Evolutionary conservation across 805 yeast genomes (phyloP), one percentile per base, ranked within the genome.

Genomic region (Starmerella powellii): DNA sequence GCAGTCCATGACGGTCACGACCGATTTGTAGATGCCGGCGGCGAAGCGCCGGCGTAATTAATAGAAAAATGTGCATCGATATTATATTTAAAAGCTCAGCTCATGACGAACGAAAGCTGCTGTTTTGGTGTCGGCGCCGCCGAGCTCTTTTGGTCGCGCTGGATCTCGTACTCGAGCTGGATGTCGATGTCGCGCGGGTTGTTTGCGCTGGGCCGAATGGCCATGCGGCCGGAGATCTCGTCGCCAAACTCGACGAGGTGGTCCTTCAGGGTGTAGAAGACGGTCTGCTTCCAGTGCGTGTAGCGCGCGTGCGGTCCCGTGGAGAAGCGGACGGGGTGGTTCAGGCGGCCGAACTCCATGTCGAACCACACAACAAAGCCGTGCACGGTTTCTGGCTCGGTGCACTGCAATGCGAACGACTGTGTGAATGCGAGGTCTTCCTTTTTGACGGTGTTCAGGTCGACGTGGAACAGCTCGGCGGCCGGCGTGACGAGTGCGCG

Each of bases 251-350:
- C 78, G 48, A 81, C 65, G 56, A 77, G 82, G 50, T 88, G 63
- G 23, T 83, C 94, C 55, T 84, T 82, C 53, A 73, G 76, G 57
- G 88, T 70, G 63, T 91, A 93, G 65, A 93, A 86, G 1, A 91
- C 93, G 16, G 95, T 82, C 67, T 91, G 98, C 63, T 91, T 93
- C 99, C 99, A 91, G 67, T 91, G 99, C 13, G 98, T 91, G 70
- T 87, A 86, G 53, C 77, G 75, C 37, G 86, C 78, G 64, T 81
- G 86, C 28, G 99, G 95, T 19, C 97, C 97, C 12, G 99, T 93
- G 17, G 91, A 79, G 60, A 91, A 87, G 26, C 66, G 67, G 45
- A 88, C 79, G 16, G 69, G 67, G 47, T 62, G 60, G 43, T 57
- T 60, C 44, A 63, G 53, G 51, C 72, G 73, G 26, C 37, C 46